Conservation (phyloP, 768 basidiomycete species). For the Auriscalpium vulgare region DNA sequence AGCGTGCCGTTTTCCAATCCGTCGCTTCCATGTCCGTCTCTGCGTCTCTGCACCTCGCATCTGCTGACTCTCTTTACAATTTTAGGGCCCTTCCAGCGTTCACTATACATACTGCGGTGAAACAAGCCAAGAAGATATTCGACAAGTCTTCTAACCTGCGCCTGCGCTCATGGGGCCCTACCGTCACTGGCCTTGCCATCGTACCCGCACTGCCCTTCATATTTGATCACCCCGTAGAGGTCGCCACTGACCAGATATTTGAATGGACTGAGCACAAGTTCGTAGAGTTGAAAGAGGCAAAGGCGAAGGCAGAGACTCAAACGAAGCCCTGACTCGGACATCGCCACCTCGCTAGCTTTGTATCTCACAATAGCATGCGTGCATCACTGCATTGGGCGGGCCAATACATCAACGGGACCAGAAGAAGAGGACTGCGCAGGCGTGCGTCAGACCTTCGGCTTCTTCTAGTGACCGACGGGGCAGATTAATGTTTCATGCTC, state of each 20-base stretch:
- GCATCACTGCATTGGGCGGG: too few relatives aligned
- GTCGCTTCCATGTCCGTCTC: constrained; percentile 68
- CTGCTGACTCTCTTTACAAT: background rate
- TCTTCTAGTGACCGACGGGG: background rate
- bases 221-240: constrained; percentile 76
- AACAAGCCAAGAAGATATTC: constrained; percentile 63
- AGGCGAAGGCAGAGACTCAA: constrained; percentile 10
- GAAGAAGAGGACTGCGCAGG: too few relatives aligned
- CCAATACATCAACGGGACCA: too few relatives aligned
- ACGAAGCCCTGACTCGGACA: background rate
- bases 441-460: background rate
- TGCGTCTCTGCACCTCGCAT: background rate
- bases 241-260: constrained; percentile 57
- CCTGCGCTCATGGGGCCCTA: constrained; percentile 69
- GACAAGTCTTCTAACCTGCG: constrained; percentile 47
- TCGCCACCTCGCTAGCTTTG: background rate
- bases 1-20: constrained; percentile 74
- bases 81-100: constrained; percentile 74
- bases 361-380: background rate
- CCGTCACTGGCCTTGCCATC: constrained; percentile 60
- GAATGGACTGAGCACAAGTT: constrained; percentile 59
- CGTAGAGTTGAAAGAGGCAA: constrained; percentile 29
- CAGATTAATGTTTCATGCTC: background rate
- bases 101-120: constrained; percentile 79
- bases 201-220: constrained; percentile 70